Evolutionary conservation across 441 rosid genomes (phyloP), one percentile per base, ranked within the genome.

Genomic region (Bruguiera hainesii): DNA sequence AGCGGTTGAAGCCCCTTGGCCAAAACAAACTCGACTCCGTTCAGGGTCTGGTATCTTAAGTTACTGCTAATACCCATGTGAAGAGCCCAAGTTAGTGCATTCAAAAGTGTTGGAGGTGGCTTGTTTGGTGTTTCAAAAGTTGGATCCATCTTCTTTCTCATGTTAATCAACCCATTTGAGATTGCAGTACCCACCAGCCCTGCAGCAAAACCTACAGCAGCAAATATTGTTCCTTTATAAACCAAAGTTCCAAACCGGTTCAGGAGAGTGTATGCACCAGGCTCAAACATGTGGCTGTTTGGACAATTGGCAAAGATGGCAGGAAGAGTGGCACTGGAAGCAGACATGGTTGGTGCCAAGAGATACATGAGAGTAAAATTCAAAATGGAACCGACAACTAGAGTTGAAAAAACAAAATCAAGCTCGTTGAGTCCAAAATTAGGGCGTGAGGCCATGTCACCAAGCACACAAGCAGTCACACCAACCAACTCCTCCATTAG

Each of bases 101-200:
- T 96, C 64, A 96, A 79, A 68, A 93, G 16, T 2, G 97, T 88
- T 0, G 99, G 98, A 0, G 99, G 99, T 6, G 99, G 71, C 78
- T 89, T 93, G 71, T 96, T 96, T 0, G 93, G 98, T 0, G 99
- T 83, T 70, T 90, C 97, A 15, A 96, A 96, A 26, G 10, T 62
- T 3, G 98, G 99, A 52, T 96, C 98, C 96, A 96, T 89, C 81
- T 83, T 91, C 86, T 90, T 93, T 94, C 98, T 93, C 86, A 84
- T 37, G 60, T 76, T 65, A 39, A 96, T 87, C 88, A 93, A 73
- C 39, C 97, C 97, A 37, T 90, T 93, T 0, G 99, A 93, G 15
- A 96, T 59, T 0, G 87, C 89, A 0, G 98, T 93, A 13, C 99
- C 98, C 0, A 85, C 97, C 5, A 96, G 84, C 26, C 99, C 99